Evolutionary conservation across 805 yeast species (phyloP), one percentile per base, ranked within the genome.

Genomic region (Suhomyces pyralidae): DNA sequence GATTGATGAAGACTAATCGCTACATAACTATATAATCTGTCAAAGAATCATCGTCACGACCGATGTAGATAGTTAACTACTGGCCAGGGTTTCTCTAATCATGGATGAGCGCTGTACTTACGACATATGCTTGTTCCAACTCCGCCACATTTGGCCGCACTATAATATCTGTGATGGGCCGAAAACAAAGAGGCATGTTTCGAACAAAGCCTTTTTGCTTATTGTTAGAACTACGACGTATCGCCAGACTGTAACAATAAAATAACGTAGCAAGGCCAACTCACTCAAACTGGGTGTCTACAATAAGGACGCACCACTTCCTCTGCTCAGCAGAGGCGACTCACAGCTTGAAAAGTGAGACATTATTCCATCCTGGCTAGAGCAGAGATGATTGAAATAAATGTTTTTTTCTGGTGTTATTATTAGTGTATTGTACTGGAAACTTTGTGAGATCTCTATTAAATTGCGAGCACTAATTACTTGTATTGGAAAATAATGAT

Each of bases 191-290:
- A 38, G 24, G 22, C 24, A 17, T 9, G 42, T 38, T 38, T 38
- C 24, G 24, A 38, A 19, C 42, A 38, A 38, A 38, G 42, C 42
- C 22, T 38, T 38, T 9, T 19, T 10, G 2, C 14, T 17, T 38
- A 19, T 38, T 38, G 42, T 38, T 38, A 5, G 14, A 38, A 32
- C 36, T 32, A 32, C 36, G 36, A 32, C 14, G 20, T 38, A 19
- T 38, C 42, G 42, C 22, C 42, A 38, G 42, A 38, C 42, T 38
- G 42, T 17, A 17, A 38, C 12, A 17, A 38, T 19, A 19, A 38
- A 55, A 32, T 12, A n/a, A 26, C 14, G 38, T n/a, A 40, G 38
- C 55, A 53, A 46, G 52, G 32, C 55, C 12, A 55, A 57, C 46
- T n/a, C 32, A 28, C 32, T 28, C 10, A 19, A 44, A 20, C 19